Conservation (phyloP, 371 early-diverging fungal species). For the Phascolomyces articulosus region DNA sequence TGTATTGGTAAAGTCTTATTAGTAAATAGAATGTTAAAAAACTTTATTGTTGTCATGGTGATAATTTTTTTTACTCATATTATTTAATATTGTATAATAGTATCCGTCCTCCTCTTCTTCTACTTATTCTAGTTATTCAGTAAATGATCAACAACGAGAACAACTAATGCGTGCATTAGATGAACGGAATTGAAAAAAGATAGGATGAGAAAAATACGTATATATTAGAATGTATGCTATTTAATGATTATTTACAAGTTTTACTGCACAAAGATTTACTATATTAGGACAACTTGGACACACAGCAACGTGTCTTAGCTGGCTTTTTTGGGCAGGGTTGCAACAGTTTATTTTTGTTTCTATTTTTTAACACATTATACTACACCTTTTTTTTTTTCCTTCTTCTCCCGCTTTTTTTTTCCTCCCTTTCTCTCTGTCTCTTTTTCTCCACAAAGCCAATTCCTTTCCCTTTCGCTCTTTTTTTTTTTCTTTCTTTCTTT, state of each 20-base stretch:
- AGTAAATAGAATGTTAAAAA: neutral
- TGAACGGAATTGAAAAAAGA: conserved; percentile 10
- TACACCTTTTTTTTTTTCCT: conserved; percentile 9
- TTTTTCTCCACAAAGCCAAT: neutral
- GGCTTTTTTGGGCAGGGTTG: conserved; percentile 40
- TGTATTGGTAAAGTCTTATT: conserved; percentile 23
- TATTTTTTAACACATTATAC: conserved; percentile 1
- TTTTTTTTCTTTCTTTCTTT: conserved; percentile 9
- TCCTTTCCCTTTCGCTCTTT: conserved; percentile 7
- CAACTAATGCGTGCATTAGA: conserved; percentile 10
- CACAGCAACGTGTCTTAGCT: conserved; percentile 30
- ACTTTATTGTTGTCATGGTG: neutral
- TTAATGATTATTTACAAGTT: too few species aligned
- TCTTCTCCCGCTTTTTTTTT: conserved; percentile 11
- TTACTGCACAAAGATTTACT: conserved; percentile 6
- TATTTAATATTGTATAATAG: neutral
- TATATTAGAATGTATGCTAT: too few species aligned
- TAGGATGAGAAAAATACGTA: too few species aligned
- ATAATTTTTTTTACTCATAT: neutral
- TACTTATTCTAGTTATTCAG: conserved; percentile 3
- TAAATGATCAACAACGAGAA: conserved; percentile 17
- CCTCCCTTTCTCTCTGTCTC: conserved; percentile 9
- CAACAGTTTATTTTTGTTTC: conserved; percentile 19
- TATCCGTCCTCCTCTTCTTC: conserved; percentile 14
- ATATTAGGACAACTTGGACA: conserved; percentile 9